A percentile compares a stretch with the other conserved stretches of the same genome.
Evolutionary conservation across 768 basidiomycete genomes (phyloP).

Genomic region (Boletus sensibilis): DNA sequence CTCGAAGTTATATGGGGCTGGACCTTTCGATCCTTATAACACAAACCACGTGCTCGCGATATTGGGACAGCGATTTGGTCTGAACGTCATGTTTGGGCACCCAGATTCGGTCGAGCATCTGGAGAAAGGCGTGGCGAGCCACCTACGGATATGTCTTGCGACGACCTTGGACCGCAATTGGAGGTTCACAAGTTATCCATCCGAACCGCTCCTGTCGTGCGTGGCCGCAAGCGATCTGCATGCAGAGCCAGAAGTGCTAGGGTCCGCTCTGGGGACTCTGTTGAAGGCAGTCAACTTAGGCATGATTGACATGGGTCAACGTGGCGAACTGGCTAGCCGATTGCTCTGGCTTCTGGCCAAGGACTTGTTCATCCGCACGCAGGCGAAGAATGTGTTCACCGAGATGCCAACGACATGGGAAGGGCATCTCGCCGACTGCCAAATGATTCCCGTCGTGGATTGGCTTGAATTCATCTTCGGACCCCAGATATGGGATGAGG

Average conservation of each 20-base stretch:
- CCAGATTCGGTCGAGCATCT: slow-evolving; percentile 1
- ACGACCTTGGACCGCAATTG: slow-evolving; percentile 6
- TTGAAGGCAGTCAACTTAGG: not conserved
- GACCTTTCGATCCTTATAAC: not conserved
- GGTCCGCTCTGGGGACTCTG: not conserved
- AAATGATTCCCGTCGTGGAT: slow-evolving; percentile 10
- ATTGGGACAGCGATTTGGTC: slow-evolving; percentile 1
- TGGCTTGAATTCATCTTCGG: slow-evolving; percentile 17
- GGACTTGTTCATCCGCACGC: slow-evolving; percentile 1
- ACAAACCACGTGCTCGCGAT: not conserved
- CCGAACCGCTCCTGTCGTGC: slow-evolving; percentile 19
- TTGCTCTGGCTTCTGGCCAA: slow-evolving; percentile 6
- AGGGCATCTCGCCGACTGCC: slow-evolving; percentile 4
- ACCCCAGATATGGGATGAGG: not conserved
- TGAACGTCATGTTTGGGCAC: slow-evolving; percentile 3
- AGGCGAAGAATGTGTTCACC: not conserved
- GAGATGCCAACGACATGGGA: slow-evolving; percentile 2
- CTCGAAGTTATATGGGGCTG: not conserved
- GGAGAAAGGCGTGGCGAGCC: slow-evolving; percentile 7
- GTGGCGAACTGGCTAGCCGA: slow-evolving; percentile 4
- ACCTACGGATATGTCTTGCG: slow-evolving; percentile 11
- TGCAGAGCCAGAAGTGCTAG: not conserved
- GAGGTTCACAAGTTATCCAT: slow-evolving; percentile 16
- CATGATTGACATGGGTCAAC: slow-evolving; percentile 7
- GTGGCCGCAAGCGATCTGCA: slow-evolving; percentile 5